phyloP scores from a whole-genome alignment of 805 yeast species.

The Zygosaccharomyces bailii region DNA sequence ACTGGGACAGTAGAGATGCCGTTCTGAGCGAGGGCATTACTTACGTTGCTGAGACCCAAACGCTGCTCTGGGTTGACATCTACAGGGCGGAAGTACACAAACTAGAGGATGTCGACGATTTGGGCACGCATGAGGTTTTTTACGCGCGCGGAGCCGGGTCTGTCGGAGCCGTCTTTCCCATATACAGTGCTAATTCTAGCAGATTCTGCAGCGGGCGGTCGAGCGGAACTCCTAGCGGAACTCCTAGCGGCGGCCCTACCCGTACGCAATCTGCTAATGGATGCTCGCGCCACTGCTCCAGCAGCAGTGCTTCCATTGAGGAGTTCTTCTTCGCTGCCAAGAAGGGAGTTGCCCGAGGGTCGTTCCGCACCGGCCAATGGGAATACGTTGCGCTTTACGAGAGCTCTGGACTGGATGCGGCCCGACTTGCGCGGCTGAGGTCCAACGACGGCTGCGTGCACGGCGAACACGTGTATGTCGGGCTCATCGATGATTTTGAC shows the following conservation, averaged over 20 bases:
- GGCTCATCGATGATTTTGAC: slow-evolving; percentile 67
- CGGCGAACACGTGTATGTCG: slow-evolving; percentile 70
- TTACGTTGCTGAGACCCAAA: slow-evolving; percentile 52
- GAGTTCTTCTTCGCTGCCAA: slow-evolving; percentile 60
- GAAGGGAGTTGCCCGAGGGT: slow-evolving; percentile 58
- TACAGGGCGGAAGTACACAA: slow-evolving; percentile 38
- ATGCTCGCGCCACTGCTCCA: not conserved
- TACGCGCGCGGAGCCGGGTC: slow-evolving; percentile 29
- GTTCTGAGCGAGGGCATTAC: slow-evolving; percentile 66
- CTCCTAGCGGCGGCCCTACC: too few species aligned
- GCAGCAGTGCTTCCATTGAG: slow-evolving; percentile 28
- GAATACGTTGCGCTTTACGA: slow-evolving; percentile 40
- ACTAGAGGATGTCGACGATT: slow-evolving; percentile 23
- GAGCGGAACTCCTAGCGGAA: too few species aligned
- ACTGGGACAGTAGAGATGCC: slow-evolving; percentile 23
- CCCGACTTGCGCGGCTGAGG: slow-evolving; percentile 40
- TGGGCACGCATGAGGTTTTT: slow-evolving; percentile 16
- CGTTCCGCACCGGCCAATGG: slow-evolving; percentile 42
- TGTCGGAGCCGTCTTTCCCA: slow-evolving; percentile 72
- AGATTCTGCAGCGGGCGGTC: too few species aligned
- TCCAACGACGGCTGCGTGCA: slow-evolving; percentile 85
- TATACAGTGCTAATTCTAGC: too few species aligned
- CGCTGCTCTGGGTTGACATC: slow-evolving; percentile 45
- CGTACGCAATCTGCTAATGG: too few species aligned
- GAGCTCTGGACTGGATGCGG: slow-evolving; percentile 27